Conservation (phyloP, 257 asterid genomes). For the Solanum phureja region DNA sequence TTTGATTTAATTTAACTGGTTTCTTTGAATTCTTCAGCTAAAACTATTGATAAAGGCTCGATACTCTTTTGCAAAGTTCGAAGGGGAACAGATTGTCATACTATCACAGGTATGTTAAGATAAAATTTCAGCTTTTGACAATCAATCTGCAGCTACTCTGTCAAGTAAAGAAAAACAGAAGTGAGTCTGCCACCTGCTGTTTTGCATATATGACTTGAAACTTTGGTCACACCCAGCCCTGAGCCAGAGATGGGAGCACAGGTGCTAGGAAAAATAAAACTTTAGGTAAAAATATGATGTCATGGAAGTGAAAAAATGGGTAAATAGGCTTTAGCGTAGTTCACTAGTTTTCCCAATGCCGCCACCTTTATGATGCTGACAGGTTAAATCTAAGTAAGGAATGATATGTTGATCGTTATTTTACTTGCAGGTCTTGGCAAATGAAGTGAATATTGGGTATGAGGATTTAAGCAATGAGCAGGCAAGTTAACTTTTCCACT, state of each 20-base stretch:
- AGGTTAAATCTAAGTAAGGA: neutral
- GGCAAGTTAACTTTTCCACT: conserved; percentile 32
- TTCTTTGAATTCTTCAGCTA: conserved; percentile 39
- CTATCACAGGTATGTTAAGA: conserved; percentile 67
- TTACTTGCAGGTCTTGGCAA: conserved; percentile 64
- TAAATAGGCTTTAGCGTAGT: neutral
- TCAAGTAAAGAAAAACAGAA: neutral
- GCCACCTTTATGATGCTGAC: neutral
- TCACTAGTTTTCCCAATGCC: neutral
- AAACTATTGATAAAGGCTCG: conserved; percentile 83
- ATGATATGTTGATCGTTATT: neutral
- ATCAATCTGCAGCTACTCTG: neutral
- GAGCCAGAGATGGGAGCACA: neutral
- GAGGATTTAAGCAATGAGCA: conserved; percentile 95
- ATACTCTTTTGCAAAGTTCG: conserved; percentile 74
- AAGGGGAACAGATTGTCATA: conserved; percentile 82
- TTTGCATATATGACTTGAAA: neutral
- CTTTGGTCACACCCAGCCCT: neutral
- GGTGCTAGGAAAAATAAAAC: neutral
- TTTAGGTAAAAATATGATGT: neutral
- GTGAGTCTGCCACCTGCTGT: neutral
- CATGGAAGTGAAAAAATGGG: neutral
- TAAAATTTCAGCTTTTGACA: neutral
- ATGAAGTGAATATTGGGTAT: conserved; percentile 88
- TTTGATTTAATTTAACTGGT: conserved; percentile 5